Evolutionary conservation across 1,139 yeast species (phyloP).

Genomic region (Diutina sp.): DNA sequence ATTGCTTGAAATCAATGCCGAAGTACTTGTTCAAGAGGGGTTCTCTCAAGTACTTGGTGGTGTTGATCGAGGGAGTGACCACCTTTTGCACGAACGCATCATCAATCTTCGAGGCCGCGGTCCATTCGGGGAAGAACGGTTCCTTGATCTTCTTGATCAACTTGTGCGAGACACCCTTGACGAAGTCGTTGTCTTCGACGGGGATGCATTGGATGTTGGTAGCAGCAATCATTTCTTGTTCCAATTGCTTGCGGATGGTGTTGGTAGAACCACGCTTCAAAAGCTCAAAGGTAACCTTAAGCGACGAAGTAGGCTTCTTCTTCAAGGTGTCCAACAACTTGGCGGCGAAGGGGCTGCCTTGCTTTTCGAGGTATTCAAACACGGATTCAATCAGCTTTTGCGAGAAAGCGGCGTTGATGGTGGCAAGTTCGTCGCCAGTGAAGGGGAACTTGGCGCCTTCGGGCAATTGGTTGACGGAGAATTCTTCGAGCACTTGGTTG

Average conservation of each 20-base stretch:
- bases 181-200: slow-evolving; percentile 49
- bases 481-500: slow-evolving; percentile 67
- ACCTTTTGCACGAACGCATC: slow-evolving; percentile 12
- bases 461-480: slow-evolving; percentile 55
- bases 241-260: slow-evolving; percentile 54
- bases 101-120: slow-evolving; percentile 10
- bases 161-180: slow-evolving; percentile 66
- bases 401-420: slow-evolving; percentile 60
- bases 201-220: slow-evolving; percentile 53
- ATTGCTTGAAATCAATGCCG: slow-evolving; percentile 41
- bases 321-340: slow-evolving; percentile 42
- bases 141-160: slow-evolving; percentile 52
- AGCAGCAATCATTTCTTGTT: slow-evolving; percentile 67
- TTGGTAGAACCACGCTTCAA: slow-evolving; percentile 49
- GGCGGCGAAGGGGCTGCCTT: slow-evolving; percentile 58
- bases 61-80: slow-evolving; percentile 13
- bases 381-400: slow-evolving; percentile 48
- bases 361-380: slow-evolving; percentile 38
- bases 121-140: slow-evolving; percentile 40
- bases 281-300: slow-evolving; percentile 61
- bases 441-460: slow-evolving; percentile 35
- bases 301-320: slow-evolving; percentile 63
- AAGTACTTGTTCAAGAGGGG: slow-evolving; percentile 33
- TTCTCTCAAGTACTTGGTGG: slow-evolving; percentile 17
- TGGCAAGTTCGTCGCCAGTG: slow-evolving; percentile 39